Evolutionary conservation across 805 yeast species (phyloP).

Genomic region (Metschnikowia orientalis): DNA sequence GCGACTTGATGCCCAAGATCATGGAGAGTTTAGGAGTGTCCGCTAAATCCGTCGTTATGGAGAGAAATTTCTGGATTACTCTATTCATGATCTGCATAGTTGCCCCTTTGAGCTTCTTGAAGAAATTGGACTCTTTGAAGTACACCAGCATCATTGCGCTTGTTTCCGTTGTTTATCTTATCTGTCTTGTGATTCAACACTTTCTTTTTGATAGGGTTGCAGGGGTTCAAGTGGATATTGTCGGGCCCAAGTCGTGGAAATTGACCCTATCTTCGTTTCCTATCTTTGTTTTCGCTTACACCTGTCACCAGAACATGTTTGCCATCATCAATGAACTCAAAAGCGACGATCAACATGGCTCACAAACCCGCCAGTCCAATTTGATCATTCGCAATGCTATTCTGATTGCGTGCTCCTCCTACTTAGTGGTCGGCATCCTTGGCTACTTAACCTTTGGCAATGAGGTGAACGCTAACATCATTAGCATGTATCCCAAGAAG

Average conservation of each 20-base stretch:
- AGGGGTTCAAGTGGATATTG: slow-evolving; percentile 17
- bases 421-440: slow-evolving; percentile 56
- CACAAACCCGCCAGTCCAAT: slow-evolving; percentile 44
- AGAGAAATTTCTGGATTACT: slow-evolving; percentile 52
- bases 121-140: slow-evolving; percentile 62
- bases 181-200: slow-evolving; percentile 50
- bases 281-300: slow-evolving; percentile 72
- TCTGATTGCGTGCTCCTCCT: slow-evolving; percentile 50
- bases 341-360: slow-evolving; percentile 32
- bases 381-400: slow-evolving; percentile 53
- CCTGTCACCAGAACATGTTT: slow-evolving; percentile 78
- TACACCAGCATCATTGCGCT: slow-evolving; percentile 70
- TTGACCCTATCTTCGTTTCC: slow-evolving; percentile 59
- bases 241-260: slow-evolving; percentile 40
- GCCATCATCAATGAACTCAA: slow-evolving; percentile 67
- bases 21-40: slow-evolving; percentile 34
- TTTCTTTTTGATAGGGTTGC: slow-evolving; percentile 25
- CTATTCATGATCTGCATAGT: slow-evolving; percentile 47
- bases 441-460: slow-evolving; percentile 86
- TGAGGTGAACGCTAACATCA: slow-evolving; percentile 65
- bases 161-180: slow-evolving; percentile 59
- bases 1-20: slow-evolving; percentile 68
- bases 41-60: slow-evolving; percentile 21
- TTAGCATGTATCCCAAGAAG: slow-evolving; percentile 58
- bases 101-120: slow-evolving; percentile 60